These are phyloP conservation scores for Fusarium sulawesiense DNA, from an alignment of 2,329 filamentous ascomycete species.

Conservation along the genomic window DNA sequence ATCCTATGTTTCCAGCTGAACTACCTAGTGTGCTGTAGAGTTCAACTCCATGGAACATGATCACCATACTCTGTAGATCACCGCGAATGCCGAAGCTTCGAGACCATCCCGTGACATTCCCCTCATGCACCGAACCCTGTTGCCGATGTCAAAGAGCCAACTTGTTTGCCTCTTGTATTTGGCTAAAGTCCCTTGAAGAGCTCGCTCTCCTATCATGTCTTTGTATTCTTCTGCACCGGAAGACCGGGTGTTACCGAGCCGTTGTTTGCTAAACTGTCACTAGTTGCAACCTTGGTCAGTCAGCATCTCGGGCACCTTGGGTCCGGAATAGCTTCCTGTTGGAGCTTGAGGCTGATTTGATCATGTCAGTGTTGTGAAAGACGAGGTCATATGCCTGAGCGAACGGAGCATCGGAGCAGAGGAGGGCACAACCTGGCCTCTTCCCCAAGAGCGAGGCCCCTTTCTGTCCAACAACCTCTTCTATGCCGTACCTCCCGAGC, in stretches of 20 bases:
- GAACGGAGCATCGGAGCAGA: background rate
- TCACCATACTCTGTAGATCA: conserved; percentile 27
- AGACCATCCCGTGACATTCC: conserved; percentile 35
- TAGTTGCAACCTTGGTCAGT: conserved; percentile 24
- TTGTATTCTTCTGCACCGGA: conserved; percentile 7
- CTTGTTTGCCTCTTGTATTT: background rate
- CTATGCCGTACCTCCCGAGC: background rate
- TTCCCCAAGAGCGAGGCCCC: background rate
- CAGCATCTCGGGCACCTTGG: conserved; percentile 2
- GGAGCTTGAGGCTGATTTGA: conserved; percentile 11
- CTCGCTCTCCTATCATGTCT: conserved; percentile 10
- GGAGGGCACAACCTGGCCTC: background rate
- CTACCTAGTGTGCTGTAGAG: conserved; percentile 2
- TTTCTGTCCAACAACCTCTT: background rate
- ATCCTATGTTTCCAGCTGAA: conserved; percentile 2
- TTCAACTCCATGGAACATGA: background rate
- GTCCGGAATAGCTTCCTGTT: conserved; percentile 33
- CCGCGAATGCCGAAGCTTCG: conserved; percentile 9
- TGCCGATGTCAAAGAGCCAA: background rate
- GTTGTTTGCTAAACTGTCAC: background rate
- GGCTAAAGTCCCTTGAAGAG: background rate
- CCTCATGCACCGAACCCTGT: conserved; percentile 35
- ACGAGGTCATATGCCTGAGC: background rate
- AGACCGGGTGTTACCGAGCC: conserved; percentile 12
- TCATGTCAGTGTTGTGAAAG: background rate